Base-by-base conservation (phyloP, 2,329 filamentous ascomycete genomes). In the Pseudogymnoascus sp. region DNA sequence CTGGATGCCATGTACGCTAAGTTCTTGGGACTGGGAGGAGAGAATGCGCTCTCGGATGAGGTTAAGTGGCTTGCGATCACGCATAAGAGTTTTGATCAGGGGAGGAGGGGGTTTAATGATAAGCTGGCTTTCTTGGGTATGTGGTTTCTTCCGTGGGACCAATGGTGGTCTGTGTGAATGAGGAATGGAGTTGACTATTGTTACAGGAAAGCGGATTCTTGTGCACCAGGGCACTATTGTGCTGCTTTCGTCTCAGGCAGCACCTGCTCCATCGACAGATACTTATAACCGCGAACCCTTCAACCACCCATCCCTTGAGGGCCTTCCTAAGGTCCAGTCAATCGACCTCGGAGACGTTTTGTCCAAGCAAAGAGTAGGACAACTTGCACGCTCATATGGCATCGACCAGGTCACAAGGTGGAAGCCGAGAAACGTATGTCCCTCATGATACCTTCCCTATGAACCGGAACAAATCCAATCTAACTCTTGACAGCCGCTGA, bases 11-110 rank as follows among this genome's bases (percentile, higher is more conserved):
- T 91, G 74, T 96, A 97, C 74, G 80, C 83, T 67, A 80, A 80
- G 60, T 82, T 97, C 68, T 77, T 97, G 61, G 93, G 92, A 5
- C 79, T 79, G 55, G 85, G 82, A 52, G 90, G 89, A 62, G 84
- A 89, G 67, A 83, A 82, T 68, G 74, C 94, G 73, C 80, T 99
- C 63, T 87, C 88, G 1, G 92, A 97, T 13, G 93, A 99, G 77
- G 81, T 94, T 65, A 97, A 97, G 78, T 99, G 94, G 94, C 79
- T 97, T 71, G 92, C 92, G 31, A 85, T 99, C 62, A 99, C 94
- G 67, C 94, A 97, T 76, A 97, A 97, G 83, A 97, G 92, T 76
- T 97, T 96, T 72, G 93, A 99, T 73, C 92, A 97, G 72, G 94
- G 92, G 60, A 82, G 91, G 71, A 87, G 92, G 79, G 93, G 93